Base-by-base conservation (phyloP, 2,329 filamentous ascomycete genomes). In the Aspergillus tubingensis region DNA sequence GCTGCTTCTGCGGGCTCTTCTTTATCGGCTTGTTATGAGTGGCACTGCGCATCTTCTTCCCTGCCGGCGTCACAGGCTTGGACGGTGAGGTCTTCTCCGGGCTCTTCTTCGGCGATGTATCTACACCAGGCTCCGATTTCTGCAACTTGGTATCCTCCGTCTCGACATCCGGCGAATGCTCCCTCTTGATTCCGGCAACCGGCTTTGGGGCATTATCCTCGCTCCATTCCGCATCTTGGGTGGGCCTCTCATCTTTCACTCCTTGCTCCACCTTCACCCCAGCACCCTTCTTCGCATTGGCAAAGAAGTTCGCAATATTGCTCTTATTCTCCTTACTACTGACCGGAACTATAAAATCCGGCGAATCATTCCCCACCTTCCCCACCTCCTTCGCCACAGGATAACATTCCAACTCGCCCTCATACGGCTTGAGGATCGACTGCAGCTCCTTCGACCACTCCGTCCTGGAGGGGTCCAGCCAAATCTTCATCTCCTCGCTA, bases 221-320 rank as follows among this genome's bases (percentile, higher is more conserved):
- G 36, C 73, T 79, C 65, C 77, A 76, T 62, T 79, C 76, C 10
- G 76, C 71, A 58, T 82, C 76, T 19, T 74, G 74, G 3, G 81
- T 84, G 41, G 41, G 10, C 11, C 41, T 44, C 19, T 44, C 41
- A 21, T 44, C 41, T 2, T 44, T 63, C 10, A 57, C 38, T 5
- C 48, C 65, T 80, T 73, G 63, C 21, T 68, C 67, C 5, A 62
- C 61, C 25, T 74, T 72, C 54, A 39, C 25, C 13, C 43, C 47
- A 11, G 15, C 43, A 19, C 72, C 72, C 41, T 75, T 72, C n/a
- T 74, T 67, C 6, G 76, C 81, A 44, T 86, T 90, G 7, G 83
- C 83, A 71, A 98, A 98, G 80, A 96, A 97, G 69, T 96, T 96
- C 49, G 90, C 91, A 74, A 98, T 98, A 66, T 95, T 97, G 53